Conservation (phyloP, 164 flowering plant species). For the Brasenia schreberi region DNA sequence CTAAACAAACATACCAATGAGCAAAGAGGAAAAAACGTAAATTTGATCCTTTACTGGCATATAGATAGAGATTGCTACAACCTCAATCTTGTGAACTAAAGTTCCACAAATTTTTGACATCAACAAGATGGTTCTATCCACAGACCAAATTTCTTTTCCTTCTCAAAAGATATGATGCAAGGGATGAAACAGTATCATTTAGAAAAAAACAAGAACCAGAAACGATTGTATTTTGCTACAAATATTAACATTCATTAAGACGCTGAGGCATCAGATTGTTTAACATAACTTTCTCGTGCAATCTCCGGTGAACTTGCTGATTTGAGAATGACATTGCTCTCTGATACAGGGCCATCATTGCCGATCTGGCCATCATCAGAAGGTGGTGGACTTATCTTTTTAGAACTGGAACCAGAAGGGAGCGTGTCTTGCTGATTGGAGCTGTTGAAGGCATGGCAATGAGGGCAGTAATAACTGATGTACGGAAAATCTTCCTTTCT, state of each 20-base stretch:
- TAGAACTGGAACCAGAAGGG: slow-evolving; percentile 20
- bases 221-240: not conserved
- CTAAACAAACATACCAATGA: too few species aligned
- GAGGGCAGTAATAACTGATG: slow-evolving; percentile 83
- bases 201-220: not conserved
- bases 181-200: too few species aligned
- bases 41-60: too few species aligned
- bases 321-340: not conserved
- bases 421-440: slow-evolving; percentile 30
- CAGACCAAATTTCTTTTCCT: too few species aligned
- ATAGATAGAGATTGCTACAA: too few species aligned
- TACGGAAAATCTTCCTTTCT: slow-evolving; percentile 78
- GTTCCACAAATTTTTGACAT: too few species aligned
- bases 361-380: slow-evolving; percentile 5
- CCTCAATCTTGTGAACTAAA: too few species aligned
- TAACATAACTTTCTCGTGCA: not conserved
- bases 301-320: slow-evolving; percentile 1
- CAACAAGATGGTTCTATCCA: too few species aligned
- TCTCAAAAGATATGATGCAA: too few species aligned
- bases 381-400: slow-evolving; percentile 7
- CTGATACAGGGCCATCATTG: not conserved
- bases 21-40: too few species aligned
- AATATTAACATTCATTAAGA: not conserved
- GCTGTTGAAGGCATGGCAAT: slow-evolving; percentile 62
- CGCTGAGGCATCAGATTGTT: not conserved